Percentiles rank a stretch among this genome's conserved stretches.
Evolutionary conservation across 495 filamentous ascomycete genomes (phyloP).

Genomic region (Podospora fimiseda): DNA sequence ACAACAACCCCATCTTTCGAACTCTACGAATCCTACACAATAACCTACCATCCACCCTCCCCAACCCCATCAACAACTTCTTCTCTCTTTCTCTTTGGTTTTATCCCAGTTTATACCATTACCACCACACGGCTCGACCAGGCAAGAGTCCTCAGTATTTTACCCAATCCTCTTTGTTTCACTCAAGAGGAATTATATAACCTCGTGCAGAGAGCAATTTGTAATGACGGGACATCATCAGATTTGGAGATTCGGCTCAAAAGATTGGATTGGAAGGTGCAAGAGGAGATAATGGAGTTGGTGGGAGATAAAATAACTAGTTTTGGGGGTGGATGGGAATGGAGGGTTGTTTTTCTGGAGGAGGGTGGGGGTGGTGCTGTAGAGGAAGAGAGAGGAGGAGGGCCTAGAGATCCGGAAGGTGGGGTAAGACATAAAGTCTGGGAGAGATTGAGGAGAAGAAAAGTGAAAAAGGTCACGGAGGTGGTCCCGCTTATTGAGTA

Average conservation of each 20-base stretch:
- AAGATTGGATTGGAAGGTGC: conserved; percentile 17
- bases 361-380: conserved; percentile 13
- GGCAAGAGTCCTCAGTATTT: conserved; percentile 10
- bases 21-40: conserved; percentile 17
- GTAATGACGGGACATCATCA: too few relatives aligned
- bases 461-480: not conserved
- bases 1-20: not conserved
- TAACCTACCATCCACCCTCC: conserved; percentile 18
- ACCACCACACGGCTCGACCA: conserved; percentile 4
- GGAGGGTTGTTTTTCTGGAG: conserved; percentile 14
- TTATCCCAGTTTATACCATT: conserved; percentile 2
- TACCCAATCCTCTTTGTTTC: conserved; percentile 19
- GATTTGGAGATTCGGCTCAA: conserved; percentile 12
- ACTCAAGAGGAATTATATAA: conserved; percentile 11
- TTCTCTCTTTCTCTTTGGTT: conserved; percentile 6
- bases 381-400: not conserved
- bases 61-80: not conserved
- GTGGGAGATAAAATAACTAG: conserved; percentile 13
- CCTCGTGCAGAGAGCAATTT: not conserved
- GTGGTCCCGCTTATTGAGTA: conserved; percentile 16
- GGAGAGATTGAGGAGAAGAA: not conserved
- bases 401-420: not conserved
- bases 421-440: not conserved
- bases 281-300: conserved; percentile 20
- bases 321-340: conserved; percentile 15